Base-by-base conservation (phyloP, 2,329 filamentous ascomycete genomes). In the Colletotrichum salicis region DNA sequence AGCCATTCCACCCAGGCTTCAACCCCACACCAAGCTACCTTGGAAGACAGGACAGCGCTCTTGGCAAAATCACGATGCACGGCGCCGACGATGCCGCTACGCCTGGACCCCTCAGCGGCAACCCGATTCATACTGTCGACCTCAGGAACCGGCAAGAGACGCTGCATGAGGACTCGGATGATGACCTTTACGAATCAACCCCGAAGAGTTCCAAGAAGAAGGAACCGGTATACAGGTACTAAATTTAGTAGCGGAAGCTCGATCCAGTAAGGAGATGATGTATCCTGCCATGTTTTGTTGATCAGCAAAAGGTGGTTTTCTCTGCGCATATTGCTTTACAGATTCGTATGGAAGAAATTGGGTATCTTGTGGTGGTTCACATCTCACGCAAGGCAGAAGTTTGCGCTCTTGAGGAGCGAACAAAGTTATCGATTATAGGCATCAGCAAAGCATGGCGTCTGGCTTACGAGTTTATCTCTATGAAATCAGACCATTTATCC, bases 21-120 rank as follows among this genome's bases (percentile, higher is more conserved):
- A 73, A 67, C 58, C 56, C 72, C 64, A 81, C 79, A 19, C 76
- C 76, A 31, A 81, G 81, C 73, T 83, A 83, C 61, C 54, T 79
- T 2, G 79, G 77, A 55, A 78, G 82, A 45, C 83, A 84, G 74
- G 82, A 84, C 19, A 84, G 83, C 67, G 82, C 82, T 24, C 65
- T 82, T 54, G 82, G 80, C 51, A 84, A 84, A 76, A 76, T 83
- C 70, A 74, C 80, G 10, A 85, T 84, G 84, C 82, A 84, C 59
- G 84, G 82, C 8, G 83, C 79, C 48, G 79, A 64, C 15, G 45
- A 48, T 15, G 69, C 69, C 22, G 24, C 60, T 12, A 65, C 69
- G 19, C 69, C 59, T n/a, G 60, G 60, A 10, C 59, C 59, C 7
- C 59, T 69, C 61, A 74, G 51, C 67, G 67, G 24, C 71, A 76